A percentile compares a stretch with the other conserved stretches of the same genome.
Evolutionary conservation across 2,329 filamentous ascomycete genomes (phyloP).

Genomic region (Chrysoporthe cubensis): DNA sequence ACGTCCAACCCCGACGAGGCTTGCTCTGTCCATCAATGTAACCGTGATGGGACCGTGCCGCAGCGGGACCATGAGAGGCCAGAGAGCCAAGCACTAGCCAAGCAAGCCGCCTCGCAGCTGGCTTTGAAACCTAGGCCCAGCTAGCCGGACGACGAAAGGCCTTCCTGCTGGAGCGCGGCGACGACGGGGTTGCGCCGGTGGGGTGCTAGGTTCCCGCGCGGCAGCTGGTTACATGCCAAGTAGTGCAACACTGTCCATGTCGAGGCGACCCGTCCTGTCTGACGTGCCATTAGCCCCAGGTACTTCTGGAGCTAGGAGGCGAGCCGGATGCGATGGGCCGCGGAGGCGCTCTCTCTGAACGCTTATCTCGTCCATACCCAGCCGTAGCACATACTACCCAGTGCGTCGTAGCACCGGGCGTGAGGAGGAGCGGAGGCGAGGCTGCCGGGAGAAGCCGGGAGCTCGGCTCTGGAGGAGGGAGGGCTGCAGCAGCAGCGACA

Average conservation of each 20-base stretch:
- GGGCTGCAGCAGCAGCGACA: background rate
- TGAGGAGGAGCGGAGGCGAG: too few relatives aligned
- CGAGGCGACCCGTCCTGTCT: background rate
- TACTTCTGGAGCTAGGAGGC: background rate
- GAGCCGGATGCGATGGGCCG: background rate
- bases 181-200: background rate
- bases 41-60: too few relatives aligned
- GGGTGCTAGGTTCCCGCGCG: background rate
- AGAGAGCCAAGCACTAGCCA: background rate
- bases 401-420: background rate
- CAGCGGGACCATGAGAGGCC: too few relatives aligned
- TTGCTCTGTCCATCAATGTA: too few relatives aligned
- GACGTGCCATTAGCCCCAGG: background rate
- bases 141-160: background rate
- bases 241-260: background rate
- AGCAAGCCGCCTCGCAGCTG: background rate
- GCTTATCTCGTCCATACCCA: background rate
- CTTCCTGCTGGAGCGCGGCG: too few relatives aligned
- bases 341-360: background rate
- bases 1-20: too few relatives aligned
- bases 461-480: background rate
- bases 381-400: too few relatives aligned
- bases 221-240: background rate
- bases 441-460: slow-evolving; percentile 13
- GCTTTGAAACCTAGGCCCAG: background rate